Percentiles rank a stretch among this genome's conserved stretches.
These are phyloP conservation scores for Magnaporthiopsis poae DNA, from an alignment of 2,329 filamentous ascomycete genomes.

Conservation along the genomic window DNA sequence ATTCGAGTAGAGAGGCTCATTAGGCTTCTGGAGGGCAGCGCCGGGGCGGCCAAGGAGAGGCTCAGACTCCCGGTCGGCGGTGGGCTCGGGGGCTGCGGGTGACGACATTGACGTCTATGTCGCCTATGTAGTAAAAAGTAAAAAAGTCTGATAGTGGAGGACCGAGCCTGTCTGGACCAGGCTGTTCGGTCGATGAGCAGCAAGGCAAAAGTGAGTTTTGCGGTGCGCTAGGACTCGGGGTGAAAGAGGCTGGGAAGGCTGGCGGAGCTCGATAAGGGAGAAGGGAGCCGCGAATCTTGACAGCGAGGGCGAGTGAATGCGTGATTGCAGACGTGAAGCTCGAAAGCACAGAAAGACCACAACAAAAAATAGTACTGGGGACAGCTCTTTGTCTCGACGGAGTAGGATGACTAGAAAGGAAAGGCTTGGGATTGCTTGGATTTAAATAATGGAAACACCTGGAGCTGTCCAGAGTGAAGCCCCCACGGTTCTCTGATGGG, in stretches of 20 bases:
- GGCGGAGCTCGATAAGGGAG: not conserved
- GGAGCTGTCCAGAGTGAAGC: not conserved
- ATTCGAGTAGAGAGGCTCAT: slow-evolving; percentile 57
- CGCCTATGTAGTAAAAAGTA: slow-evolving; percentile 14
- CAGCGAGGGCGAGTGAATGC: not conserved
- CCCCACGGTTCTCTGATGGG: no score
- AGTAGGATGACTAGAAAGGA: not conserved
- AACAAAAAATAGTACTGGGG: no score
- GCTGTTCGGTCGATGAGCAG: not conserved
- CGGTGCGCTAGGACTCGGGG: not conserved
- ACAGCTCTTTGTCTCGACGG: not conserved
- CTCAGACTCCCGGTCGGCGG: slow-evolving; percentile 44
- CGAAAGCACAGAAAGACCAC: no score
- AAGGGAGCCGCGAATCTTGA: no score
- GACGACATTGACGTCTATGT: slow-evolving; percentile 21
- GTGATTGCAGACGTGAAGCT: not conserved
- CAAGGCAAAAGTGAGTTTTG: no score
- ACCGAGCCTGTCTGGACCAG: not conserved
- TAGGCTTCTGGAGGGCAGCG: slow-evolving; percentile 61
- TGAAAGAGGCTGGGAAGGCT: not conserved
- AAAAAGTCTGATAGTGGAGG: not conserved
- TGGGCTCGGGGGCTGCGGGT: not conserved
- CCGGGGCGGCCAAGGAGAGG: slow-evolving; percentile 62
- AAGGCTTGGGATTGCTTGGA: not conserved
- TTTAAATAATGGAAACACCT: not conserved